Evolutionary conservation across 257 asterid genomes (phyloP).

Genomic region (Ilex asprella): DNA sequence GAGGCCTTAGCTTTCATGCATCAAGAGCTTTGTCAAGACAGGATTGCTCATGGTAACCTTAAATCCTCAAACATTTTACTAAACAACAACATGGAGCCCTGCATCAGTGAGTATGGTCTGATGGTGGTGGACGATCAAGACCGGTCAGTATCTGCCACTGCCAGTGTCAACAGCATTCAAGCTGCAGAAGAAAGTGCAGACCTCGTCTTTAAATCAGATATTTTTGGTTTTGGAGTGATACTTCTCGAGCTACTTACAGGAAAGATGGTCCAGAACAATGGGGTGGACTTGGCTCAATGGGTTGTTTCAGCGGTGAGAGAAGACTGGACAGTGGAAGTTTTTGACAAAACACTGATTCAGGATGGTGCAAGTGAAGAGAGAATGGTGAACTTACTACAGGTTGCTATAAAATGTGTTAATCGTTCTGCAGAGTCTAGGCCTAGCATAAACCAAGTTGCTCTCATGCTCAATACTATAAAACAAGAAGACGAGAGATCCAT

Average conservation of each 20-base stretch:
- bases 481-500: conserved; percentile 66
- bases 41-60: conserved; percentile 67
- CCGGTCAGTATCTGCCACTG: neutral
- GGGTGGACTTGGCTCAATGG: conserved; percentile 64
- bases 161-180: conserved; percentile 14
- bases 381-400: conserved; percentile 54
- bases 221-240: conserved; percentile 49
- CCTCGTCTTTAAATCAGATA: conserved; percentile 39
- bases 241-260: conserved; percentile 82
- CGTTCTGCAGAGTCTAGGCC: conserved; percentile 42
- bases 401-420: conserved; percentile 53
- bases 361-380: conserved; percentile 70
- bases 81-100: conserved; percentile 47
- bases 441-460: conserved; percentile 43
- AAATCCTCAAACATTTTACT: conserved; percentile 70
- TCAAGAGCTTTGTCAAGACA: conserved; percentile 36
- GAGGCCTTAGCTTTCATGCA: conserved; percentile 63
- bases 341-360: conserved; percentile 45
- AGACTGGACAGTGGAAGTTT: conserved; percentile 84
- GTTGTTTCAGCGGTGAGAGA: conserved; percentile 58
- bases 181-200: conserved; percentile 22
- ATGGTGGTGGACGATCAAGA: conserved; percentile 22
- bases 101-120: conserved; percentile 67
- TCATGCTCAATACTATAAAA: conserved; percentile 30
- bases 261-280: conserved; percentile 31